Base-by-base conservation (phyloP, 352 stramenopile genomes). In the Phytophthora sojae region DNA sequence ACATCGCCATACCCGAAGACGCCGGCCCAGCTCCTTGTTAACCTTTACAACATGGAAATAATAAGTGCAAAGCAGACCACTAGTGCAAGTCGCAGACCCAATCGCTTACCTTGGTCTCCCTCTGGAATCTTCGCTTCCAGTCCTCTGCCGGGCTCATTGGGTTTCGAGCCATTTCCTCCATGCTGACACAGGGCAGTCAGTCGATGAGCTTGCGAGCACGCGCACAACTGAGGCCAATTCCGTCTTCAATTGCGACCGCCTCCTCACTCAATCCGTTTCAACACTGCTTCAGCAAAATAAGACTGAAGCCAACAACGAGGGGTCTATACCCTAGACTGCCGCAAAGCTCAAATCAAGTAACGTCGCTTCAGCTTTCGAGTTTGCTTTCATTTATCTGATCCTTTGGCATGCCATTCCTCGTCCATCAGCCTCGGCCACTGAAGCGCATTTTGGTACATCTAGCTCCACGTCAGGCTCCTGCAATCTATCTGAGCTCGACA, bases 401-500 rank as follows among this genome's bases (percentile, higher is more conserved):
- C 17, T 17, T 50, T n/a, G 37, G 12, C 9, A n/a, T 45, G 14
- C 37, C 37, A 14, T 50, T 8, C 14, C 42, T 25, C 17, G 23
- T 23, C 42, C 15, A 50, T 50, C 25, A 8, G 17, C 17, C n/a
- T 50, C 17, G 17, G 42, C 17, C n/a, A 17, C 42, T 11, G 42
- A 50, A 50, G n/a, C 15, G 15, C 37, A 15, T 45, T 19, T 65
- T 59, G 29, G 23, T 21, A 55, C 62, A 29, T 59, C 45, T 39
- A 64, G 59, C 37, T 66, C 30, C 57, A 19, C 50, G 42, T 25
- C 25, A 70, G 53, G 47, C 50, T 47, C 56, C 11, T 64, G 52
- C 29, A 57, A 67, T 75, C 58, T 97, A 99, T 81, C 96, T 85
- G n/a, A 99, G 85, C 67, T 97, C 90, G 32, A 98, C 90, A 26